Percentiles rank a stretch among this genome's conserved stretches.
Conservation (phyloP, 1,284 basidiomycete species). For the Sporisorium sorghi region DNA sequence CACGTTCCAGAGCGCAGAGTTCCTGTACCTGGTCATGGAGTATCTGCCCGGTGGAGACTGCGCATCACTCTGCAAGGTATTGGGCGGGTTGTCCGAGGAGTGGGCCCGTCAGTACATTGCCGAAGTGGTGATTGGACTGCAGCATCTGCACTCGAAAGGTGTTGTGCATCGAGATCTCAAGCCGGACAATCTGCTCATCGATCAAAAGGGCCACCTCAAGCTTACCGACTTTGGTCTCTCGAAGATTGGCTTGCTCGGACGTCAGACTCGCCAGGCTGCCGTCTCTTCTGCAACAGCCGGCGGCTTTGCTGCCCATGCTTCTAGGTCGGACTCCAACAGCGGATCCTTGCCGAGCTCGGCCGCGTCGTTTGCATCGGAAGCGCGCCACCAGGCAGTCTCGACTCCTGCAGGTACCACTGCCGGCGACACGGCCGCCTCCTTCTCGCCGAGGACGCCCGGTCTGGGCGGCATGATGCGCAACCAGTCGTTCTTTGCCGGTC, state of each 20-base stretch:
- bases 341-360: slow-evolving; percentile 49
- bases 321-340: slow-evolving; percentile 33
- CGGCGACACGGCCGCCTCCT: slow-evolving; percentile 51
- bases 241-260: slow-evolving; percentile 93
- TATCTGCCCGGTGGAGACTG: slow-evolving; percentile 88
- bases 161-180: slow-evolving; percentile 99
- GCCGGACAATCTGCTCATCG: slow-evolving; percentile 96
- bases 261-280: slow-evolving; percentile 74
- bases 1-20: slow-evolving; percentile 71
- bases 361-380: slow-evolving; percentile 38
- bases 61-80: slow-evolving; percentile 91
- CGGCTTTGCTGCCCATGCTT: slow-evolving; percentile 17
- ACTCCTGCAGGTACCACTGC: slow-evolving; percentile 47
- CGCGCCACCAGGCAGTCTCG: slow-evolving; percentile 28
- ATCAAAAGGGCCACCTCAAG: slow-evolving; percentile 94
- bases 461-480: slow-evolving; percentile 50
- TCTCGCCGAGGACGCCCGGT: slow-evolving; percentile 54
- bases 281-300: slow-evolving; percentile 10
- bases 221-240: slow-evolving; percentile 98
- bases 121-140: slow-evolving; percentile 92
- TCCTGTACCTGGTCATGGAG: slow-evolving; percentile 72
- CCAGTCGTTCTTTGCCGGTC: slow-evolving; percentile 55
- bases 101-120: slow-evolving; percentile 97
- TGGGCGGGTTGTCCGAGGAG: slow-evolving; percentile 93
- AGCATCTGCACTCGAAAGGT: slow-evolving; percentile 91